Evolutionary conservation across 495 filamentous ascomycete species (phyloP), one percentile per base, ranked within the genome.

Genomic region (Penicillium odoratum): DNA sequence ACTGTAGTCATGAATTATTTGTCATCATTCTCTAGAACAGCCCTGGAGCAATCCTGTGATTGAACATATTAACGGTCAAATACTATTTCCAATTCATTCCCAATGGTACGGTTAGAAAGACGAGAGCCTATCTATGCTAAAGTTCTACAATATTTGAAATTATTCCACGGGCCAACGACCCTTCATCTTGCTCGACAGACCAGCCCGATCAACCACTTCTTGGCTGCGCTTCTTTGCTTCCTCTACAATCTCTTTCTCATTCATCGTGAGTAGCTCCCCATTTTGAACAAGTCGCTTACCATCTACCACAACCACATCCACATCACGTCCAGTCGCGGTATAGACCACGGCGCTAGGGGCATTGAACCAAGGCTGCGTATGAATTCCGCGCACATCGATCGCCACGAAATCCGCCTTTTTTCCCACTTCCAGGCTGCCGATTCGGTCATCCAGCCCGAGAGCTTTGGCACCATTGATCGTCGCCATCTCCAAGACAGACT

Each of bases 341-440:
- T 82, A 79, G 0, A 82, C 78, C 5, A 82, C 69, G 0, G 74
- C 76, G 48, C 74, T 79, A 10, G 76, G 75, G 0, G 78, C 66
- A 46, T 72, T 76, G 40, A 71, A 66, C 66, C 70, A 74, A 8
- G 71, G 73, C 62, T 72, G 69, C 48, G 51, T 58, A 28, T 68
- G 62, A 3, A 74, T 68, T 0, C 71, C 66, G 2, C 72, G 71
- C 8, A 73, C 66, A 62, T 81, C 75, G 50, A 81, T 63, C 13
- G 74, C 73, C 21, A 82, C 79, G 54, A 84, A 79, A 59, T 83
- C 80, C 3, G 81, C 81, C 59, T 81, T 81, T 69, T 84, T 84
- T 5, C 80, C 80, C 0, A 77, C 66, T 53, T 81, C 78, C 45
- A 84, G 57, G 61, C 80, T 81, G 4, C 81, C 81, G 53, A 79